phyloP scores from a whole-genome alignment of 2,329 filamentous ascomycete genomes.

The Cryoendolithus antarcticus region DNA sequence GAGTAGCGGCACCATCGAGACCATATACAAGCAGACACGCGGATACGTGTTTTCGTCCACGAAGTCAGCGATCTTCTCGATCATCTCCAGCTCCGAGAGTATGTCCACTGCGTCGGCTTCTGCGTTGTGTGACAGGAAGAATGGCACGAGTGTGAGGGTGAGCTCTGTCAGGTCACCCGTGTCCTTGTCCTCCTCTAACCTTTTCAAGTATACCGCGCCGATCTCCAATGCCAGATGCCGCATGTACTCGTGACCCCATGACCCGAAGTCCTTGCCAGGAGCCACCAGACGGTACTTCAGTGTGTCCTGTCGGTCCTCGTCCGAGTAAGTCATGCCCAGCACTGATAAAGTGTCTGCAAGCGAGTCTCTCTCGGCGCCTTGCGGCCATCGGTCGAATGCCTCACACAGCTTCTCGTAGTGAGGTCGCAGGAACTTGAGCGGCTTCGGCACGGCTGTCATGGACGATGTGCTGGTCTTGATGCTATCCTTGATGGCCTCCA shows the following conservation, averaged over 20 bases:
- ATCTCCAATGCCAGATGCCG: conserved; percentile 92
- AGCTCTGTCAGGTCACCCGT: conserved; percentile 77
- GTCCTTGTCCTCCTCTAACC: conserved; percentile 72
- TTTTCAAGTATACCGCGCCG: conserved; percentile 82
- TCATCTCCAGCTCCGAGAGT: conserved; percentile 94
- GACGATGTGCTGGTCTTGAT: conserved; percentile 99
- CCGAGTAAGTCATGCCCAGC: conserved; percentile 93
- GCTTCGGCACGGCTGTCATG: conserved; percentile 98
- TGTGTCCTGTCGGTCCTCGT: conserved; percentile 83
- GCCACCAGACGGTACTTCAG: conserved; percentile 89
- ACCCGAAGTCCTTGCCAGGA: conserved; percentile 81
- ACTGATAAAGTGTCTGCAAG: conserved; percentile 94
- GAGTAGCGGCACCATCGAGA: conserved; percentile 94
- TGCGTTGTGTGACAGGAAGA: conserved; percentile 93
- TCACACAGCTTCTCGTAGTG: conserved; percentile 86
- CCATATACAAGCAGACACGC: conserved; percentile 93
- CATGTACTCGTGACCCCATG: conserved; percentile 98
- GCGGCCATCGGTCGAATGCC: conserved; percentile 80
- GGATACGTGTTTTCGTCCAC: conserved; percentile 90
- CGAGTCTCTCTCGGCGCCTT: conserved; percentile 71
- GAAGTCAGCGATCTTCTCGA: conserved; percentile 77
- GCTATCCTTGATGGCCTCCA: conserved; percentile 94
- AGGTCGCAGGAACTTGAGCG: conserved; percentile 91
- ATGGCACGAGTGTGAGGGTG: conserved; percentile 72
- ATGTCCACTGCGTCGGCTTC: conserved; percentile 96